Evolutionary conservation across 352 stramenopile genomes (phyloP), one percentile per base, ranked within the genome.

Genomic region (Aphanomyces stellatus): DNA sequence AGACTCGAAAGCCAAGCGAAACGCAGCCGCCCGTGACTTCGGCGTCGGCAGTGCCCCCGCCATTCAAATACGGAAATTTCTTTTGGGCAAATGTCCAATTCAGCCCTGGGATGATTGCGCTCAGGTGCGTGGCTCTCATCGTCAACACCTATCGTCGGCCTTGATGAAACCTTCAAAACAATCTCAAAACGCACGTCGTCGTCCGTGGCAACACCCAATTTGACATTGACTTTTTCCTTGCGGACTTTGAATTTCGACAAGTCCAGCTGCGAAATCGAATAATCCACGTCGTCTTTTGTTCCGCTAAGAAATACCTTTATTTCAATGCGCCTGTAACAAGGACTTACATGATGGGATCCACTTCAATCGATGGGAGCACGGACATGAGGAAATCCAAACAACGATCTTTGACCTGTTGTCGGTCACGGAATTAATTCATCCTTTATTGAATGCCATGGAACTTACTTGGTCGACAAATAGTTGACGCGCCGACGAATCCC

Each of bases 21-120:
- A 94, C 91, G 4, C 88, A 72, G 13, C 85, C 85, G 25, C 85
- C 85, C 19, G 60, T 83, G 10, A 94, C 70, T 15, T 78, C 79
- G 31, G 85, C 85, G 70, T 94, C 83, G 0, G 85, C 85, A 28
- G 88, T 63, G 0, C 85, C 85, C 7, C 82, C 82, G 4, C 85
- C 85, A 37, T 94, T 85, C n/a, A 90, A 64, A 55, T 92, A 94
- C n/a, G 85, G 85, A 46, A 94, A 94, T 41, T 82, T 84, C 60
- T 90, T 92, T 48, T 94, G 85, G 22, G 81, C 75, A 72, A 94
- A 94, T 7, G 84, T 94, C 85, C 85, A 94, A 51, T 94, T 65
- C 43, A 94, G 90, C 0, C 81, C 79, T 37, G 91, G 84, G n/a
- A 94, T 81, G 10, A 91, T 51, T 8, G 83, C 84, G 7, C 80